phyloP scores from a whole-genome alignment of 805 yeast species.

The Yarrowia sp. region DNA sequence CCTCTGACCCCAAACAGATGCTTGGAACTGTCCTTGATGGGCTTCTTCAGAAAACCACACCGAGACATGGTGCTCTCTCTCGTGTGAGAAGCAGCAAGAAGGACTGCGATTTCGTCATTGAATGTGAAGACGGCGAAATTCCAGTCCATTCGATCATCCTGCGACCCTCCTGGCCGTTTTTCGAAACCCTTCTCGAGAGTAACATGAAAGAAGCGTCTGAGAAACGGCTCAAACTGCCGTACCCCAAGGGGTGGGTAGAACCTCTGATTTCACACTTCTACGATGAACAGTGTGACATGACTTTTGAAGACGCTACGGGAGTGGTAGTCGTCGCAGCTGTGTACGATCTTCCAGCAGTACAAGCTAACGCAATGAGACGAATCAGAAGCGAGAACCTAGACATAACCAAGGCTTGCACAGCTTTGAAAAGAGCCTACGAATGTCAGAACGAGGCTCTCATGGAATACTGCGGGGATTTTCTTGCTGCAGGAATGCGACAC shows the following conservation, averaged over 20 bases:
- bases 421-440: slow-evolving; percentile 6
- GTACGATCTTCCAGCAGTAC: neutral
- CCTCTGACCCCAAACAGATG: neutral
- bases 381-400: neutral
- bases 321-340: neutral
- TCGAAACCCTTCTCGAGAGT: neutral
- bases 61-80: neutral
- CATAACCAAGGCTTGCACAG: neutral
- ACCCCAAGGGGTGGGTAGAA: neutral
- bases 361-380: neutral
- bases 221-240: neutral
- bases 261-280: neutral
- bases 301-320: slow-evolving; percentile 1
- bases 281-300: neutral
- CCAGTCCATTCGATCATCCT: neutral
- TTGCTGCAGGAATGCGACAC: neutral
- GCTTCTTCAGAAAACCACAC: neutral
- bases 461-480: neutral
- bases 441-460: neutral
- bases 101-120: neutral
- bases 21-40: neutral
- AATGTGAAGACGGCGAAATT: neutral
- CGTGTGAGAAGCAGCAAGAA: neutral
- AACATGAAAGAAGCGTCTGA: neutral
- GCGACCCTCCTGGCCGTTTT: neutral